These are phyloP conservation scores for Oryza punctata DNA, from an alignment of 176 grass and related monocot species.

Conservation along the genomic window DNA sequence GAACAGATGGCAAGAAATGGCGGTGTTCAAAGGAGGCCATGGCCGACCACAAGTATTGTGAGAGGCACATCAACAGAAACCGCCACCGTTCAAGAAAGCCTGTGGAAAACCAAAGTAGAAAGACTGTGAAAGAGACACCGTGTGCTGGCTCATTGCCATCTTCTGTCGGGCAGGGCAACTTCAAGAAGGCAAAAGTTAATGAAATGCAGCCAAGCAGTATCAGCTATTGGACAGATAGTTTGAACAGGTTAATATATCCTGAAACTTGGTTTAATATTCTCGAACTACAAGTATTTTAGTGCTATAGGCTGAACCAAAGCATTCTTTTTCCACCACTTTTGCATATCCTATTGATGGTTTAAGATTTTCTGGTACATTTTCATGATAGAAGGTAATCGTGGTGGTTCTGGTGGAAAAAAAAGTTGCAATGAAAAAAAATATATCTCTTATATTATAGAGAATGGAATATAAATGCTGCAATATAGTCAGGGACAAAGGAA, in stretches of 20 bases:
- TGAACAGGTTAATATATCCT: slow-evolving; percentile 42
- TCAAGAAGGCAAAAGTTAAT: slow-evolving; percentile 54
- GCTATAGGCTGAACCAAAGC: not conserved
- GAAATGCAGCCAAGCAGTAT: slow-evolving; percentile 35
- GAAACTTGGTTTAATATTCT: slow-evolving; percentile 6
- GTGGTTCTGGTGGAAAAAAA: not conserved
- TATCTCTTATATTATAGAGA: not conserved
- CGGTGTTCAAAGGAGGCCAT: slow-evolving; percentile 87
- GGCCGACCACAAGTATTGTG: slow-evolving; percentile 97
- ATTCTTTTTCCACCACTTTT: not conserved
- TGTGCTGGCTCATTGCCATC: slow-evolving; percentile 27
- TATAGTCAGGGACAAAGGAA: not conserved
- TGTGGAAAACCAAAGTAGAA: slow-evolving; percentile 88
- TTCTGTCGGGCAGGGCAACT: slow-evolving; percentile 39
- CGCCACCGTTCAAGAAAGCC: slow-evolving; percentile 99
- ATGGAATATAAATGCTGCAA: not conserved
- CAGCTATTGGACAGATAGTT: slow-evolving; percentile 48
- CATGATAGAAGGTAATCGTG: not conserved
- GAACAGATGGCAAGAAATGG: slow-evolving; percentile 99
- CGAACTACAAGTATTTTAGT: not conserved
- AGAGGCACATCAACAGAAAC: slow-evolving; percentile 93
- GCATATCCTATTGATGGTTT: not conserved
- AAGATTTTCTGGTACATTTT: not conserved
- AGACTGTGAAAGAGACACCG: slow-evolving; percentile 44
- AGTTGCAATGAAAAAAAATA: not conserved